These are phyloP conservation scores for Mucor saturninus DNA, from an alignment of 371 early-diverging fungal species.

Conservation along the genomic window DNA sequence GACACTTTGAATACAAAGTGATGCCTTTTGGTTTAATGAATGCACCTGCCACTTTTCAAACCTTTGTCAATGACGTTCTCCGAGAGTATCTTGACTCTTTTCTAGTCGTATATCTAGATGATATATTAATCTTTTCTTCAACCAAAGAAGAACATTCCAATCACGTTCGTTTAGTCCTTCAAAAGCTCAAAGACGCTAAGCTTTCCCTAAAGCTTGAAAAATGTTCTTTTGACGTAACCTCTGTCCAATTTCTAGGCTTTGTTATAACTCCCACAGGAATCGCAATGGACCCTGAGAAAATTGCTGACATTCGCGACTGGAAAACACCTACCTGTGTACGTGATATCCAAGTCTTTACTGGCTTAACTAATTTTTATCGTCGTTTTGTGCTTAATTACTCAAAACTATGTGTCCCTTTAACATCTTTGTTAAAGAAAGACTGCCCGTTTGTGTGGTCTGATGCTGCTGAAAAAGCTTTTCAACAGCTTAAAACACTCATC, in stretches of 20 bases:
- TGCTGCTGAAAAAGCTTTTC: slow-evolving; percentile 38
- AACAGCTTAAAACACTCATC: slow-evolving; percentile 39
- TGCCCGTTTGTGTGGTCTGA: slow-evolving; percentile 35
- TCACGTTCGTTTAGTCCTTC: slow-evolving; percentile 42
- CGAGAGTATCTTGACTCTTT: slow-evolving; percentile 37
- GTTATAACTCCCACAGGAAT: slow-evolving; percentile 30
- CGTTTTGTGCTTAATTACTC: slow-evolving; percentile 56
- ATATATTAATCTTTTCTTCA: slow-evolving; percentile 53
- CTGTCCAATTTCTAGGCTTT: slow-evolving; percentile 56
- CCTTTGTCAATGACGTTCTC: slow-evolving; percentile 42
- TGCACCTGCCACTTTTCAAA: slow-evolving; percentile 51
- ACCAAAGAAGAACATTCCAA: slow-evolving; percentile 39
- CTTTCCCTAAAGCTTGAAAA: slow-evolving; percentile 46
- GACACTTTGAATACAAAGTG: slow-evolving; percentile 47
- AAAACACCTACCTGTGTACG: slow-evolving; percentile 32
- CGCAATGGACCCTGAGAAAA: slow-evolving; percentile 34
- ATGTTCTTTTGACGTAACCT: slow-evolving; percentile 39
- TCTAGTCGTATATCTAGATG: slow-evolving; percentile 48
- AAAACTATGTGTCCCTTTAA: slow-evolving; percentile 1
- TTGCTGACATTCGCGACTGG: slow-evolving; percentile 40
- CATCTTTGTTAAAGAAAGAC: slow-evolving; percentile 20
- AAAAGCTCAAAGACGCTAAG: slow-evolving; percentile 24
- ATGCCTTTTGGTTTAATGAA: slow-evolving; percentile 60
- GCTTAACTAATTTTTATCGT: slow-evolving; percentile 56
- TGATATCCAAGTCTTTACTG: slow-evolving; percentile 55